Conservation (phyloP, 331 rosid species). For the Pyrus hybrid region DNA sequence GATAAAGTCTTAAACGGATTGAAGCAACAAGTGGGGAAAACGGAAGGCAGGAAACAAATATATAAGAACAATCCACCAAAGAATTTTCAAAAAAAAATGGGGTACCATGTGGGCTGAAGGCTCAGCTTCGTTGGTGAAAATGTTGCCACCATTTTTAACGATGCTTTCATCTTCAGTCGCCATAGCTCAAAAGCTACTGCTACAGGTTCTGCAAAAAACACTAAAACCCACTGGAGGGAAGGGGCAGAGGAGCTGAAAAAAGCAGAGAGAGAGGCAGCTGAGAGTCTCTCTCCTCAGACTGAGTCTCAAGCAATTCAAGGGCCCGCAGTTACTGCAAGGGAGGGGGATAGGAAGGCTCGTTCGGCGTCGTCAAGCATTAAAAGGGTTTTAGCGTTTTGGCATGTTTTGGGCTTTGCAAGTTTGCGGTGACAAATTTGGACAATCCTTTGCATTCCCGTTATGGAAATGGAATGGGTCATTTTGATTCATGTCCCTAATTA, state of each 20-base stretch:
- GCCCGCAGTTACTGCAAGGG: neutral
- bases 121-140: constrained; percentile 13
- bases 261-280: neutral
- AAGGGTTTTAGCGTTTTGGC: neutral
- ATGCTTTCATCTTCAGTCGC: constrained; percentile 19
- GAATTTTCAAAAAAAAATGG: neutral
- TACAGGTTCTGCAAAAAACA: neutral
- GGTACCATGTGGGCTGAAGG: constrained; percentile 37
- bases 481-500: too few species aligned
- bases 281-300: neutral
- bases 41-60: neutral
- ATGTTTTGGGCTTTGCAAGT: neutral
- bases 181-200: constrained; percentile 18
- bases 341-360: neutral
- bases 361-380: neutral
- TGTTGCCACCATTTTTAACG: constrained; percentile 11
- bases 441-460: too few species aligned
- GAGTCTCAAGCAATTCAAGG: neutral
- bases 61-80: neutral
- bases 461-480: too few species aligned
- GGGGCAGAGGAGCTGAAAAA: constrained; percentile 7
- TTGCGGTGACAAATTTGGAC: neutral
- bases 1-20: neutral
- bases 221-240: neutral
- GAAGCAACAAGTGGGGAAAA: neutral